Evolutionary conservation across 164 flowering plant genomes (phyloP).

Genomic region (Sextonia rubra): DNA sequence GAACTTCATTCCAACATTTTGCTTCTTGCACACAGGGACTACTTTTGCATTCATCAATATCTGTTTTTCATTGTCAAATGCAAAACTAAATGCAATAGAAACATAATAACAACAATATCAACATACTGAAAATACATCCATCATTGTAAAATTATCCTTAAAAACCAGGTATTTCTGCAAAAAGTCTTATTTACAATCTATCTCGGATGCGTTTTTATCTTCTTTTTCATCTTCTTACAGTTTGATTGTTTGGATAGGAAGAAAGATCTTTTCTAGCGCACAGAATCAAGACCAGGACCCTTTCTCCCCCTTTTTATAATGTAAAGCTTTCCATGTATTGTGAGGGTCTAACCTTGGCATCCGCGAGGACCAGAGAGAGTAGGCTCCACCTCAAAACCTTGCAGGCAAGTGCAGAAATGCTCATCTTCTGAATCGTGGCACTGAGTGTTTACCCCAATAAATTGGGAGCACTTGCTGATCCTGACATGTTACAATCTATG

Average conservation of each 20-base stretch:
- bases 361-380: conserved; percentile 19
- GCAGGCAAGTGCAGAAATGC: conserved; percentile 38
- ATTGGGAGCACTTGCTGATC: neutral
- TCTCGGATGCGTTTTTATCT: too few relatives aligned
- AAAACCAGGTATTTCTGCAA: too few relatives aligned
- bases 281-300: too few relatives aligned
- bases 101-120: too few relatives aligned
- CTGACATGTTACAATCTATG: neutral
- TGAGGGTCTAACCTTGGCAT: conserved; percentile 2
- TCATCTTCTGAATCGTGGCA: conserved; percentile 33
- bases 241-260: too few relatives aligned
- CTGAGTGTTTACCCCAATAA: neutral
- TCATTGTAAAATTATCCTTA: too few relatives aligned
- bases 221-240: too few relatives aligned
- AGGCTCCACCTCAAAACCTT: conserved; percentile 53
- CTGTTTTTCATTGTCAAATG: neutral
- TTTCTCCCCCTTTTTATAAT: too few relatives aligned
- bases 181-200: too few relatives aligned
- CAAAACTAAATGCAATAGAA: neutral
- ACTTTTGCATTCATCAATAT: conserved; percentile 3
- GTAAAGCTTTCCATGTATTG: neutral
- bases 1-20: neutral
- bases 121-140: neutral
- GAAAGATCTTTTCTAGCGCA: too few relatives aligned
- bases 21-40: neutral